phyloP scores from a whole-genome alignment of 352 stramenopile genomes.

The Globisporangium parvum region DNA sequence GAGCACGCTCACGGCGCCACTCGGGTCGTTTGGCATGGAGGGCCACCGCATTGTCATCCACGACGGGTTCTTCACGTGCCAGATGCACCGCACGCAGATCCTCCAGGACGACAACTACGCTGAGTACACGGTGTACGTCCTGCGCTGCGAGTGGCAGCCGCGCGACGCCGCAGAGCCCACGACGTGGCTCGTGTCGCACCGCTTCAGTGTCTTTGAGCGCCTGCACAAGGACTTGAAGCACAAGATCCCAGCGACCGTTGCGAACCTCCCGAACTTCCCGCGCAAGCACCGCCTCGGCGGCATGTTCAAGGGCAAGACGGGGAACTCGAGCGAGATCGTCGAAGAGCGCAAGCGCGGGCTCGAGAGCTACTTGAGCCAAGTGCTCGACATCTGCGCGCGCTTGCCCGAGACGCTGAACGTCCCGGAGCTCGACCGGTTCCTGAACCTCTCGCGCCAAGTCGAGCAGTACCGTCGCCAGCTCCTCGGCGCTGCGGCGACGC shows the following conservation, averaged over 20 bases:
- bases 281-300: conserved; percentile 82
- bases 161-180: conserved; percentile 47
- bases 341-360: conserved; percentile 79
- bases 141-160: conserved; percentile 79
- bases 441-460: conserved; percentile 83
- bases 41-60: conserved; percentile 79
- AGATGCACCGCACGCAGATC: conserved; percentile 83
- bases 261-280: conserved; percentile 60
- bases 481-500: conserved; percentile 17
- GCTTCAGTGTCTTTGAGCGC: conserved; percentile 65
- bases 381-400: conserved; percentile 77
- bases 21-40: conserved; percentile 75
- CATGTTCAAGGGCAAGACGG: conserved; percentile 80
- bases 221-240: conserved; percentile 73
- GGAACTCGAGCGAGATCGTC: conserved; percentile 83
- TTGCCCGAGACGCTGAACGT: conserved; percentile 77
- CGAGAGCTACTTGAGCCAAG: conserved; percentile 78
- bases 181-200: conserved; percentile 66
- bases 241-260: conserved; percentile 63
- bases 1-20: conserved; percentile 55
- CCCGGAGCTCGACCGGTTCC: conserved; percentile 79
- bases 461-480: conserved; percentile 80
- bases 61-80: conserved; percentile 77
- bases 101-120: conserved; percentile 87
- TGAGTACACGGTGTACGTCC: conserved; percentile 87